These are phyloP conservation scores for Cryptosporidium sp. DNA, from an alignment of 169 alveolate genomes.

Conservation along the genomic window DNA sequence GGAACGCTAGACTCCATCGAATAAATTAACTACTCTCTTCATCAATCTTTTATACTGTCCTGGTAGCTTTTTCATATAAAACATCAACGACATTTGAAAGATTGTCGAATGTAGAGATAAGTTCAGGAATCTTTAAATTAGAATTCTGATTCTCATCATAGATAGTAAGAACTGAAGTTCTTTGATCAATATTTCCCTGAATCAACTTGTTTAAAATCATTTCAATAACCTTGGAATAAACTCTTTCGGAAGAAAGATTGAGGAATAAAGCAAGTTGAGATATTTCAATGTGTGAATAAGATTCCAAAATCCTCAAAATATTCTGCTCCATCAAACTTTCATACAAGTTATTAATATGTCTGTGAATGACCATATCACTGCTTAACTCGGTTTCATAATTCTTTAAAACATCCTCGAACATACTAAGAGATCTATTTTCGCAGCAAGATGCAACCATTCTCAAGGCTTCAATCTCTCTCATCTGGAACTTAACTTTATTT, in stretches of 20 bases:
- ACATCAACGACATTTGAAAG: slow-evolving; percentile 86
- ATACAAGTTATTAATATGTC: slow-evolving; percentile 88
- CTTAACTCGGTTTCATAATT: slow-evolving; percentile 84
- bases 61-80: slow-evolving; percentile 84
- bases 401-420: slow-evolving; percentile 88
- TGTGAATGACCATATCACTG: slow-evolving; percentile 87
- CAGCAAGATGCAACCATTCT: slow-evolving; percentile 89
- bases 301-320: slow-evolving; percentile 89
- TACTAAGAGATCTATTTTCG: slow-evolving; percentile 88
- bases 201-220: slow-evolving; percentile 94
- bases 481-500: slow-evolving; percentile 87
- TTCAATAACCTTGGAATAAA: slow-evolving; percentile 89
- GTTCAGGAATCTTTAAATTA: slow-evolving; percentile 82
- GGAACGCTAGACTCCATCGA: neutral
- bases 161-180: slow-evolving; percentile 90
- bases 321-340: slow-evolving; percentile 91
- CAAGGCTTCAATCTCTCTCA: slow-evolving; percentile 89
- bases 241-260: slow-evolving; percentile 86
- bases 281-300: slow-evolving; percentile 92
- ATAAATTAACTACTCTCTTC: neutral
- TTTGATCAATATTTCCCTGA: slow-evolving; percentile 95
- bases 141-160: slow-evolving; percentile 87
- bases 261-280: slow-evolving; percentile 87
- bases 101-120: slow-evolving; percentile 82
- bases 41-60: neutral